Evolutionary conservation across 768 basidiomycete genomes (phyloP).

Genomic region (Tylopilus plumbeoviolaceoides): DNA sequence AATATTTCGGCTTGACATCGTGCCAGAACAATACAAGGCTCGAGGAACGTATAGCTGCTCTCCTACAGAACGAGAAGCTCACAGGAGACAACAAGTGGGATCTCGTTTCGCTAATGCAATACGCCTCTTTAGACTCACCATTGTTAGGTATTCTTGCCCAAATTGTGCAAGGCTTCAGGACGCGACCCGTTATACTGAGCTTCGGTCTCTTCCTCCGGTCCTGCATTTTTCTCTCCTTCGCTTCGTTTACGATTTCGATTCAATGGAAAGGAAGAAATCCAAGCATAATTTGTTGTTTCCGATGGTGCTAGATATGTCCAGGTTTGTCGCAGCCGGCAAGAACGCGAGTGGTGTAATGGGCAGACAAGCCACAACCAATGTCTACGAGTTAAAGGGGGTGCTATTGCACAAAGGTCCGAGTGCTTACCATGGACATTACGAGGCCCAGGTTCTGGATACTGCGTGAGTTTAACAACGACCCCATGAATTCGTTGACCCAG

Average conservation of each 20-base stretch:
- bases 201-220: slow-evolving; percentile 75
- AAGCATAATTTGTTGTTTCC: slow-evolving; percentile 83
- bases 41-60: slow-evolving; percentile 64
- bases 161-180: slow-evolving; percentile 68
- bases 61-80: slow-evolving; percentile 67
- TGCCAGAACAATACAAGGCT: slow-evolving; percentile 65
- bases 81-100: slow-evolving; percentile 79
- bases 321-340: slow-evolving; percentile 42
- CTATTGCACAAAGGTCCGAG: slow-evolving; percentile 88
- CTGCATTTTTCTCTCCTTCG: slow-evolving; percentile 90
- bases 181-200: slow-evolving; percentile 72
- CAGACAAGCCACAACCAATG: slow-evolving; percentile 24
- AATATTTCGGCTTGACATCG: not conserved
- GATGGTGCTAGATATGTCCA: slow-evolving; percentile 63
- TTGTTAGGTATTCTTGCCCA: slow-evolving; percentile 72
- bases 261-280: slow-evolving; percentile 82
- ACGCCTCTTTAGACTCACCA: not conserved
- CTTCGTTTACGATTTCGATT: slow-evolving; percentile 82
- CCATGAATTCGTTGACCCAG: slow-evolving; percentile 1
- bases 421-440: slow-evolving; percentile 89
- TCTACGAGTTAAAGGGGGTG: slow-evolving; percentile 85
- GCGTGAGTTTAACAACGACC: slow-evolving; percentile 20
- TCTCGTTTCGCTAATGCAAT: not conserved
- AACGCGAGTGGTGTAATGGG: slow-evolving; percentile 17
- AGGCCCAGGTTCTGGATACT: slow-evolving; percentile 68